These are phyloP conservation scores for Melampsora larici-populina DNA, from an alignment of 1,284 basidiomycete genomes.

Conservation along the genomic window DNA sequence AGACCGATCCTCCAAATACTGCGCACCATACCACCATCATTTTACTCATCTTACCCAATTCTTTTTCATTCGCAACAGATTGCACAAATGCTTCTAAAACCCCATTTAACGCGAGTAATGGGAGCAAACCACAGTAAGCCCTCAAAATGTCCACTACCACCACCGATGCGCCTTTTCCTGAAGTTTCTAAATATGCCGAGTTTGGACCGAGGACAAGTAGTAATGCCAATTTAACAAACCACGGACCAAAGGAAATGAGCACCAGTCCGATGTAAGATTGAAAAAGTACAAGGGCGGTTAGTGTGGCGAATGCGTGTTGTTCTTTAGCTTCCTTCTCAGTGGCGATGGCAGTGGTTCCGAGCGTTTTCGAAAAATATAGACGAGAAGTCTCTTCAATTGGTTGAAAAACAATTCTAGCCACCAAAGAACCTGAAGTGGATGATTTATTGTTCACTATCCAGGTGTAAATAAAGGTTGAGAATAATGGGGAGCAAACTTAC, in stretches of 20 bases:
- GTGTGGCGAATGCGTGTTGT: slow-evolving; percentile 48
- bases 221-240: slow-evolving; percentile 68
- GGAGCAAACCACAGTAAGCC: slow-evolving; percentile 73
- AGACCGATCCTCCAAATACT: slow-evolving; percentile 22
- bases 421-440: slow-evolving; percentile 67
- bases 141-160: slow-evolving; percentile 64
- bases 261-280: slow-evolving; percentile 69
- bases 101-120: slow-evolving; percentile 80
- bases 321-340: slow-evolving; percentile 27
- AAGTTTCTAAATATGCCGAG: slow-evolving; percentile 62
- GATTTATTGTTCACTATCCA: background rate
- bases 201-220: slow-evolving; percentile 62
- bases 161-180: slow-evolving; percentile 63
- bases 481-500: slow-evolving; percentile 55
- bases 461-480: slow-evolving; percentile 7
- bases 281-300: slow-evolving; percentile 64
- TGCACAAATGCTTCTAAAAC: slow-evolving; percentile 82
- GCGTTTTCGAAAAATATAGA: slow-evolving; percentile 74
- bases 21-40: slow-evolving; percentile 50
- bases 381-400: slow-evolving; percentile 86
- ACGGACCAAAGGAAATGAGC: slow-evolving; percentile 64
- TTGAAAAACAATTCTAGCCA: slow-evolving; percentile 85
- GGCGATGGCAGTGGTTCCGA: slow-evolving; percentile 52
- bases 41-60: slow-evolving; percentile 66
- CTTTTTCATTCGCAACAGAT: slow-evolving; percentile 65